A percentile compares a stretch with the other conserved stretches of the same genome.
Evolutionary conservation across 2,329 filamentous ascomycete genomes (phyloP).

Genomic region (Penicillium frequentans): DNA sequence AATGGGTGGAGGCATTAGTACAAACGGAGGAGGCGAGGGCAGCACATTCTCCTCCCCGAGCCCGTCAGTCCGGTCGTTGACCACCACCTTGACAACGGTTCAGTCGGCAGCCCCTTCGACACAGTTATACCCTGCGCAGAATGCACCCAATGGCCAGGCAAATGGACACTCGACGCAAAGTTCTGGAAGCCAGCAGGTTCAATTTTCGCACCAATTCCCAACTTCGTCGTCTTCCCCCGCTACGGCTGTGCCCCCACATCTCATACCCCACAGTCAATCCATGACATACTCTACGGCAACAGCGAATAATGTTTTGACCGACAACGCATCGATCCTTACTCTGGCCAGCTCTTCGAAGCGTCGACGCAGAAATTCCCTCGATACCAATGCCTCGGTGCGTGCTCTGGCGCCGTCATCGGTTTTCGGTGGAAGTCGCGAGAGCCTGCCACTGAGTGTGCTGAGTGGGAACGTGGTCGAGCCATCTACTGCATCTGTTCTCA

Average conservation of each 20-base stretch:
- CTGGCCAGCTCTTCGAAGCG: constrained; percentile 66
- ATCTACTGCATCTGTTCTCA: constrained; percentile 43
- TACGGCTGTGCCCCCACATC: constrained; percentile 61
- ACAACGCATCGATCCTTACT: constrained; percentile 66
- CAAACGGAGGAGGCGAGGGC: constrained; percentile 64
- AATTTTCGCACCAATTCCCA: constrained; percentile 63
- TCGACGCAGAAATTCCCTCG: constrained; percentile 62
- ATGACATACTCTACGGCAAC: constrained; percentile 61
- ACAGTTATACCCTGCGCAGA: constrained; percentile 40
- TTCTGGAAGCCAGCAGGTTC: constrained; percentile 42
- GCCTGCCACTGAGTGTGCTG: constrained; percentile 62
- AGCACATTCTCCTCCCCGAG: constrained; percentile 67
- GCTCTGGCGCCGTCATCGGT: constrained; percentile 64
- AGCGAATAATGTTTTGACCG: constrained; percentile 63
- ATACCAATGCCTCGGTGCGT: constrained; percentile 66
- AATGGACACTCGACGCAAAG: constrained; percentile 40
- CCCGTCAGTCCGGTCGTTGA: constrained; percentile 64
- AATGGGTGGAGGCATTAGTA: constrained; percentile 63
- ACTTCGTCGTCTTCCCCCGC: constrained; percentile 50
- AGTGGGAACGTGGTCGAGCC: constrained; percentile 53
- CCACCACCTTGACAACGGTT: constrained; percentile 66
- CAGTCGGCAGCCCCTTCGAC: constrained; percentile 60
- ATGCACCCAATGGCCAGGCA: constrained; percentile 30
- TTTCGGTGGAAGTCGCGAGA: constrained; percentile 65
- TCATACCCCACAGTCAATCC: constrained; percentile 52